Conservation (phyloP, 192 early-diverging fungal genomes). For the Glomus cerebriforme region DNA sequence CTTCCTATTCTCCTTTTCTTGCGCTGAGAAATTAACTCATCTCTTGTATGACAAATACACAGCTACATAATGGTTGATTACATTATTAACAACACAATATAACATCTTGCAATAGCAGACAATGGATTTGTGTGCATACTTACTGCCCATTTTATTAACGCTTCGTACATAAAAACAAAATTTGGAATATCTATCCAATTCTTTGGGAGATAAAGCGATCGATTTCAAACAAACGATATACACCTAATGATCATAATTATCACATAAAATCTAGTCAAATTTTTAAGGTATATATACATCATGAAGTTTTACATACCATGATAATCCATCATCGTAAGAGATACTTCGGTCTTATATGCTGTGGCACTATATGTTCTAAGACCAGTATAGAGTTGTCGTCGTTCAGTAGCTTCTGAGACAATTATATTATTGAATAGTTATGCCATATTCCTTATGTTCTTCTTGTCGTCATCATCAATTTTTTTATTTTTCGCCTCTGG, state of each 20-base stretch:
- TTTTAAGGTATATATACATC: background rate
- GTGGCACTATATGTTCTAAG: background rate
- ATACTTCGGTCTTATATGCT: slow-evolving; percentile 3
- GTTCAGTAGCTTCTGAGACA: slow-evolving; percentile 16
- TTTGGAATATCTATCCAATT: slow-evolving; percentile 4
- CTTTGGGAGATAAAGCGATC: slow-evolving; percentile 21
- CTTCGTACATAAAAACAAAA: slow-evolving; percentile 17
- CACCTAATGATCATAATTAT: background rate
- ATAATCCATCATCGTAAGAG: slow-evolving; percentile 9
- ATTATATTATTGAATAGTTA: slow-evolving; percentile 22
- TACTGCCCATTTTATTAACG: slow-evolving; percentile 20
- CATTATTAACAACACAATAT: background rate
- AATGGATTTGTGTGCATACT: slow-evolving; percentile 26
- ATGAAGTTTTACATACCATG: slow-evolving; percentile 18
- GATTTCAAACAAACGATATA: slow-evolving; percentile 12
- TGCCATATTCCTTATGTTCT: background rate
- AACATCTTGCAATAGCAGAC: slow-evolving; percentile 1
- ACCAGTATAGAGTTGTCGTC: background rate
- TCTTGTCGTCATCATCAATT: background rate
- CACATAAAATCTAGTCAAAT: background rate
- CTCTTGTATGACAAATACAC: slow-evolving; percentile 20
- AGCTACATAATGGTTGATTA: slow-evolving; percentile 19
- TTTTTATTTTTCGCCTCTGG: background rate
- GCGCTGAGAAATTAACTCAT: slow-evolving; percentile 22
- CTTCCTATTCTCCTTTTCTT: slow-evolving; percentile 29